Percentiles rank a stretch among this genome's conserved stretches.
These are phyloP conservation scores for Stenocarpella maydis DNA, from an alignment of 2,329 filamentous ascomycete species.

Conservation along the genomic window DNA sequence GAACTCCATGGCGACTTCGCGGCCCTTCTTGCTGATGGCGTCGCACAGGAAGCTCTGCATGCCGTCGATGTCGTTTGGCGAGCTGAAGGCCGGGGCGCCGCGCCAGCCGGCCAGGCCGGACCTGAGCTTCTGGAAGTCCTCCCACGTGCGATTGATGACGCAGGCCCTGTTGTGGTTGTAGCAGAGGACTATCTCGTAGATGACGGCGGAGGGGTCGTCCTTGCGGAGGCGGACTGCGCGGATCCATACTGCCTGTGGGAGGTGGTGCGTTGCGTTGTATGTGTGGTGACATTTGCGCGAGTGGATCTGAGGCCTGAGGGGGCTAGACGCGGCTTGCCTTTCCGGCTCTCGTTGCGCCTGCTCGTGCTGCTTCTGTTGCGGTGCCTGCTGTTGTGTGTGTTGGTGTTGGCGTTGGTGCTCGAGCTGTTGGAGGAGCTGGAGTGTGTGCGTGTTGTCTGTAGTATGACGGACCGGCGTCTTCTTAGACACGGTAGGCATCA, in stretches of 20 bases:
- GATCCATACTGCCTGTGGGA: slow-evolving; percentile 41
- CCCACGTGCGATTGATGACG: slow-evolving; percentile 42
- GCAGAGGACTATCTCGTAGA: slow-evolving; percentile 42
- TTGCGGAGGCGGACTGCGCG: slow-evolving; percentile 31
- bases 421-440: slow-evolving; percentile 4
- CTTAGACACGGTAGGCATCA: neutral
- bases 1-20: slow-evolving; percentile 39
- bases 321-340: neutral
- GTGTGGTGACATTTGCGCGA: slow-evolving; percentile 43
- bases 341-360: neutral
- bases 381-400: neutral
- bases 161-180: slow-evolving; percentile 45
- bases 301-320: slow-evolving; percentile 42
- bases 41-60: slow-evolving; percentile 37
- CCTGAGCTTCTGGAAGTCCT: slow-evolving; percentile 41
- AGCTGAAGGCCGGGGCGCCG: slow-evolving; percentile 20
- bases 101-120: slow-evolving; percentile 31
- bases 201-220: slow-evolving; percentile 24
- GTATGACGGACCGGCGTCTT: slow-evolving; percentile 15
- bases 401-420: neutral
- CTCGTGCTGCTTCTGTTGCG: neutral
- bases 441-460: slow-evolving; percentile 11
- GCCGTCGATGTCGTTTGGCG: slow-evolving; percentile 34
- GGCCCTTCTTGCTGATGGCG: slow-evolving; percentile 35
- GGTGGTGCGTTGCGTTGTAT: slow-evolving; percentile 41